Percentiles rank a stretch among this genome's conserved stretches.
Evolutionary conservation across 108 stramenopile species (phyloP).

Genomic region (Pseudonitzschia multiseries): DNA sequence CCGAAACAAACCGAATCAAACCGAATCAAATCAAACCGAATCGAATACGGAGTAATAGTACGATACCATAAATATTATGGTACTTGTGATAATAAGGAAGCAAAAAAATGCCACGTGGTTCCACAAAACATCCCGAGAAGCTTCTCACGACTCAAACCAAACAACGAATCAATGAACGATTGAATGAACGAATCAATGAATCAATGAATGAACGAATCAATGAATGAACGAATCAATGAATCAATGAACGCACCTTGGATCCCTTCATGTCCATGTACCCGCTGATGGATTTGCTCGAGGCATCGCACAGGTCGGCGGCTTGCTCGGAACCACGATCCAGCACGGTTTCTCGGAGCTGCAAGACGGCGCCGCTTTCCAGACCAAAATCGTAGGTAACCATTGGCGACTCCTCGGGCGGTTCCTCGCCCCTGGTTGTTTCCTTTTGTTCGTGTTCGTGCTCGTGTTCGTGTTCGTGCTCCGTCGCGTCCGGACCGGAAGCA

Average conservation of each 20-base stretch:
- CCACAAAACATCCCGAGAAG: background rate
- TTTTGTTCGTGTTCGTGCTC: too few relatives aligned
- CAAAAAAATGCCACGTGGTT: too few relatives aligned
- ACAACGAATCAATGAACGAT: background rate
- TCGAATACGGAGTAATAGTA: background rate
- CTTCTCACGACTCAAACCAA: conserved; percentile 10
- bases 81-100: too few relatives aligned
- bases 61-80: too few relatives aligned
- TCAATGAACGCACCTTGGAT: conserved; percentile 22
- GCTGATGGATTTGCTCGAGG: conserved; percentile 40
- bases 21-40: background rate
- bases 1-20: background rate
- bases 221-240: background rate
- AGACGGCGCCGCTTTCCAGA: conserved; percentile 9
- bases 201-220: too few relatives aligned
- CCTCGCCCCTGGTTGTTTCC: background rate
- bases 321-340: conserved; percentile 20
- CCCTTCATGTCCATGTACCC: conserved; percentile 63
- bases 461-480: background rate
- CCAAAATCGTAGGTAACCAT: conserved; percentile 17
- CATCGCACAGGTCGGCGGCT: conserved; percentile 32
- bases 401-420: background rate
- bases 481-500: conserved; percentile 1
- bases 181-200: too few relatives aligned
- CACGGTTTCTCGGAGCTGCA: conserved; percentile 14